Conservation (phyloP, 1,284 basidiomycete genomes). For the Takashimella koratensis region DNA sequence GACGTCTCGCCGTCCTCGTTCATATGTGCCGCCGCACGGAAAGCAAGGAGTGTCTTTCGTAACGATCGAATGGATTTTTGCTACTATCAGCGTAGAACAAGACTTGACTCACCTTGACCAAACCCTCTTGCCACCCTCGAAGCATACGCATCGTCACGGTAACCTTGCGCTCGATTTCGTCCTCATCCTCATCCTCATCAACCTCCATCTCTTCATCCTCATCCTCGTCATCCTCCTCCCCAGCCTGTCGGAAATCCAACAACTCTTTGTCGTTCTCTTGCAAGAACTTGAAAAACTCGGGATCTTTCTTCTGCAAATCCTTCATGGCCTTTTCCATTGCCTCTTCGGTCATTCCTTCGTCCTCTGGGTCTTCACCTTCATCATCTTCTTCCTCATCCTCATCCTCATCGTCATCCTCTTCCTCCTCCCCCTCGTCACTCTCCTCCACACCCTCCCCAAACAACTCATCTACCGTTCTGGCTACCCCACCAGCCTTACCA, state of each 20-base stretch:
- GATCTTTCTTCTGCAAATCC: slow-evolving; percentile 89
- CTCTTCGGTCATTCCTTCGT: slow-evolving; percentile 54
- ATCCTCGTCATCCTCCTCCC: slow-evolving; percentile 47
- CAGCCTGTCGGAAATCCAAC: slow-evolving; percentile 63
- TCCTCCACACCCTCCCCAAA: slow-evolving; percentile 55
- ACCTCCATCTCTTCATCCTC: slow-evolving; percentile 42
- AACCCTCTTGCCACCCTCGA: slow-evolving; percentile 81
- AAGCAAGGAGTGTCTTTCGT: slow-evolving; percentile 79
- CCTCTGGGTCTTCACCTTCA: slow-evolving; percentile 42
- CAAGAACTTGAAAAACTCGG: slow-evolving; percentile 97
- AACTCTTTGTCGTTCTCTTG: slow-evolving; percentile 92
- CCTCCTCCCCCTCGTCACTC: slow-evolving; percentile 65
- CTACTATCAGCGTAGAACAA: slow-evolving; percentile 47
- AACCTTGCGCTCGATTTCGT: slow-evolving; percentile 47
- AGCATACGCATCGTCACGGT: slow-evolving; percentile 71
- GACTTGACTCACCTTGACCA: slow-evolving; percentile 65
- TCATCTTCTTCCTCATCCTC: slow-evolving; percentile 46
- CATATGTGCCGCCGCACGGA: slow-evolving; percentile 82
- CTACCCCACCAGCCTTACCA: slow-evolving; percentile 38
- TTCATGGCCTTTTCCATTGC: slow-evolving; percentile 77
- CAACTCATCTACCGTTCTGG: slow-evolving; percentile 71
- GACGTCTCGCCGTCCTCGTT: slow-evolving; percentile 67
- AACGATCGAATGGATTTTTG: slow-evolving; percentile 81
- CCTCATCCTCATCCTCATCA: slow-evolving; percentile 52
- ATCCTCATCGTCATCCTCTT: slow-evolving; percentile 43